Conservation (phyloP, 495 filamentous ascomycete genomes). For the Trichoderma reesei region DNA sequence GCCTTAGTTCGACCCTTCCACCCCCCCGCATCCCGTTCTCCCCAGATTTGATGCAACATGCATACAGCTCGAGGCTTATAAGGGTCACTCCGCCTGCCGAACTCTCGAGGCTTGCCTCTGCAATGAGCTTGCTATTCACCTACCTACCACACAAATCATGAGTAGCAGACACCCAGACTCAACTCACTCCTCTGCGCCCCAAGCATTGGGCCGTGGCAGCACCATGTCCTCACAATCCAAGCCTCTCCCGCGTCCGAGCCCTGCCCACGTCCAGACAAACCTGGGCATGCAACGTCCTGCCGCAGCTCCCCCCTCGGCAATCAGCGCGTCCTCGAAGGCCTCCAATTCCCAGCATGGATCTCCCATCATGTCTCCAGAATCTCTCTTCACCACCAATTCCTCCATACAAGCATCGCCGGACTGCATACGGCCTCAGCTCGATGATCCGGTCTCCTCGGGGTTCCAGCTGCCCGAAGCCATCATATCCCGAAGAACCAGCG, state of each 20-base stretch:
- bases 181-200: slow-evolving; percentile 15
- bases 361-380: slow-evolving; percentile 31
- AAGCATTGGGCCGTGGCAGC: slow-evolving; percentile 8
- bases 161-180: slow-evolving; percentile 10
- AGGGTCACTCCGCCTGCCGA: neutral
- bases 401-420: slow-evolving; percentile 36
- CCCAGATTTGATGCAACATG: slow-evolving; percentile 3
- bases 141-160: neutral
- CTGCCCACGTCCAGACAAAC: slow-evolving; percentile 31
- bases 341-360: slow-evolving; percentile 34
- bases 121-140: slow-evolving; percentile 6
- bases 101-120: slow-evolving; percentile 4
- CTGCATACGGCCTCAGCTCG: slow-evolving; percentile 20
- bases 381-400: slow-evolving; percentile 29
- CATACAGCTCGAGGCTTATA: slow-evolving; percentile 6
- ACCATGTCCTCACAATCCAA: slow-evolving; percentile 28
- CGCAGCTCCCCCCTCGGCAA: slow-evolving; percentile 27
- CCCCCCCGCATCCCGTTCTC: slow-evolving; percentile 6
- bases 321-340: slow-evolving; percentile 33
- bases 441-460: slow-evolving; percentile 20
- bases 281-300: slow-evolving; percentile 23
- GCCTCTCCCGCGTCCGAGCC: slow-evolving; percentile 28
- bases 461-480: slow-evolving; percentile 37
- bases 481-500: slow-evolving; percentile 30
- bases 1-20: neutral